phyloP scores from a whole-genome alignment of 2,329 filamentous ascomycete species.

The Cercospora sp. region DNA sequence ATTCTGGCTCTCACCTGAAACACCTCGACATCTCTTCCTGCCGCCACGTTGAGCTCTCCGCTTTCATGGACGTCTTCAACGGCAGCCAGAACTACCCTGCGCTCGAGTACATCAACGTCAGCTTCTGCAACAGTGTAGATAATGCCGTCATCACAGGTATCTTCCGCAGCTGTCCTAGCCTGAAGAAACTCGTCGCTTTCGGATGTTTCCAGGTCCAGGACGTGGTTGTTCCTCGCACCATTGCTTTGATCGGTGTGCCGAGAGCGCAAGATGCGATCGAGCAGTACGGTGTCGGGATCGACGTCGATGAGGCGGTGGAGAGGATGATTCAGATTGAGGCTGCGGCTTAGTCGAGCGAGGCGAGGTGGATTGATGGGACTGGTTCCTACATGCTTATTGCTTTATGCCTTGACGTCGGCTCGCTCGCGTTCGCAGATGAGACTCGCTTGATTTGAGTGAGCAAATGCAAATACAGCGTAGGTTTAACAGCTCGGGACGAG shows the following conservation, averaged over 20 bases:
- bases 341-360: not conserved
- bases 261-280: conserved; percentile 59
- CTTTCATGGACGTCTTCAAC: conserved; percentile 75
- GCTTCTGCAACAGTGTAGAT: conserved; percentile 58
- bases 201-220: conserved; percentile 62
- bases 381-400: not conserved
- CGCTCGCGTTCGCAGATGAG: not conserved
- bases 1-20: conserved; percentile 69
- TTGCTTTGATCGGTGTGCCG: conserved; percentile 62
- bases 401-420: not conserved
- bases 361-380: not conserved
- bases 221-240: conserved; percentile 57
- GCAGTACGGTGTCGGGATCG: conserved; percentile 48
- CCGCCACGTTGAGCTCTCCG: conserved; percentile 71
- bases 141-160: conserved; percentile 56
- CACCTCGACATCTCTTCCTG: conserved; percentile 79
- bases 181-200: conserved; percentile 61
- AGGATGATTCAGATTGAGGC: conserved; percentile 35
- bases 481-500: not conserved
- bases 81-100: conserved; percentile 64
- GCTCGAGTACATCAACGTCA: conserved; percentile 66
- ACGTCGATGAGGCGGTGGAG: conserved; percentile 39
- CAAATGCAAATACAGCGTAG: not conserved
- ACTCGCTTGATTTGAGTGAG: not conserved
- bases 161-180: conserved; percentile 49